Evolutionary conservation across 1,139 yeast genomes (phyloP).

Genomic region (Yamadazyma atmosphaerica): DNA sequence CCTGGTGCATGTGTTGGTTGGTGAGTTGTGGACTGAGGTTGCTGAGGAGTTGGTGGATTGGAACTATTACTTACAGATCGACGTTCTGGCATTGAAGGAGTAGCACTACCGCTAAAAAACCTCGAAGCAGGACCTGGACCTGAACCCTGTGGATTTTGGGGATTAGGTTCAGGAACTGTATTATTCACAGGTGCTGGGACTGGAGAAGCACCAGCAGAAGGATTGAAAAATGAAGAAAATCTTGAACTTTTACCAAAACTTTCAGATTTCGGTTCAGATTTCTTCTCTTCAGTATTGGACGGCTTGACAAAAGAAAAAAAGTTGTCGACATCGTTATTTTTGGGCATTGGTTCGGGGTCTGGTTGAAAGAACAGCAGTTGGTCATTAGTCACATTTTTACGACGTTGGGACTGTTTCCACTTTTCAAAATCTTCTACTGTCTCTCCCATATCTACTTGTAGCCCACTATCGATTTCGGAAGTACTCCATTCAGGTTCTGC

Average conservation of each 20-base stretch:
- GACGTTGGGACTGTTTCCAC: constrained; percentile 51
- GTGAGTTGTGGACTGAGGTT: not conserved
- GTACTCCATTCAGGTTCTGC: constrained; percentile 57
- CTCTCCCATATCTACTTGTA: constrained; percentile 49
- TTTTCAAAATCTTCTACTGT: constrained; percentile 71
- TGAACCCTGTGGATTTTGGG: constrained; percentile 10
- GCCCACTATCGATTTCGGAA: constrained; percentile 31
- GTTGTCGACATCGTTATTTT: constrained; percentile 51
- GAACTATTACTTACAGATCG: not conserved
- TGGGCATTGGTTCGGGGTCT: constrained; percentile 17
- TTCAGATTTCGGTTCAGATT: constrained; percentile 9
- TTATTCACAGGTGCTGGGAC: no score
- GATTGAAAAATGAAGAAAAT: constrained; percentile 47
- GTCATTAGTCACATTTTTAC: constrained; percentile 32
- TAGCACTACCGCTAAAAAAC: constrained; percentile 15
- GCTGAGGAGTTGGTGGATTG: constrained; percentile 2
- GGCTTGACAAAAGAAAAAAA: constrained; percentile 51
- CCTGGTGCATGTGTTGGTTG: no score
- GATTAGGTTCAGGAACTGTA: no score
- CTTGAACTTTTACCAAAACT: constrained; percentile 38
- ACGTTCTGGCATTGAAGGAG: constrained; percentile 2
- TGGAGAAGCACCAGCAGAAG: constrained; percentile 5
- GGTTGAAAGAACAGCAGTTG: constrained; percentile 3
- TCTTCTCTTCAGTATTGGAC: constrained; percentile 16
- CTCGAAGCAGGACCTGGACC: constrained; percentile 17